Evolutionary conservation across 2,329 filamentous ascomycete genomes (phyloP).

Genomic region (Daldinia eschscholtzii): DNA sequence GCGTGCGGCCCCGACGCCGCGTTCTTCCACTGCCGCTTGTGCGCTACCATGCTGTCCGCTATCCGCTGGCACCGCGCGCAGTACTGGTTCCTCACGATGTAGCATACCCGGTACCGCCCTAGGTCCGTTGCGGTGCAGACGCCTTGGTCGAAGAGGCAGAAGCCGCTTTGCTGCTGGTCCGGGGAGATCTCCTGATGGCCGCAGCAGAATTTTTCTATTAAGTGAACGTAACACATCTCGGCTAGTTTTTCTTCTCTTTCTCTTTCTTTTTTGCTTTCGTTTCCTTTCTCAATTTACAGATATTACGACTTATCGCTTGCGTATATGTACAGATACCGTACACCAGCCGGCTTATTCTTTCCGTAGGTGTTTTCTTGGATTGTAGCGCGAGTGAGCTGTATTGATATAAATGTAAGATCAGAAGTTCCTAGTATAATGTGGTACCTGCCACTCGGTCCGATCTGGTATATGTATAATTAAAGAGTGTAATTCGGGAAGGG

Average conservation of each 20-base stretch:
- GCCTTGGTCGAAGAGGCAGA: constrained; percentile 21
- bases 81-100: not conserved
- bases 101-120: constrained; percentile 20
- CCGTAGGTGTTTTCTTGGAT: not conserved
- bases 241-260: not conserved
- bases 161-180: not conserved
- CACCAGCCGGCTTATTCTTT: not conserved
- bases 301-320: not conserved
- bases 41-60: not conserved
- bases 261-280: too few species aligned
- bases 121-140: constrained; percentile 5
- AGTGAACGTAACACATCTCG: constrained; percentile 26
- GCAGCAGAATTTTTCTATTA: constrained; percentile 18
- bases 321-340: not conserved
- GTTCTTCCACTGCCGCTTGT: not conserved
- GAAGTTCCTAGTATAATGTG: not conserved
- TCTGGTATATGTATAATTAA: constrained; percentile 5
- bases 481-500: constrained; percentile 18
- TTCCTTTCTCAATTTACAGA: not conserved
- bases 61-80: constrained; percentile 14
- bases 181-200: constrained; percentile 15
- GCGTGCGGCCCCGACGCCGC: not conserved
- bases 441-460: constrained; percentile 33
- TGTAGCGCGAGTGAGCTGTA: not conserved
- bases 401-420: not conserved